Base-by-base conservation (phyloP, 1,284 basidiomycete species). In the Apiotrichum domesticum region DNA sequence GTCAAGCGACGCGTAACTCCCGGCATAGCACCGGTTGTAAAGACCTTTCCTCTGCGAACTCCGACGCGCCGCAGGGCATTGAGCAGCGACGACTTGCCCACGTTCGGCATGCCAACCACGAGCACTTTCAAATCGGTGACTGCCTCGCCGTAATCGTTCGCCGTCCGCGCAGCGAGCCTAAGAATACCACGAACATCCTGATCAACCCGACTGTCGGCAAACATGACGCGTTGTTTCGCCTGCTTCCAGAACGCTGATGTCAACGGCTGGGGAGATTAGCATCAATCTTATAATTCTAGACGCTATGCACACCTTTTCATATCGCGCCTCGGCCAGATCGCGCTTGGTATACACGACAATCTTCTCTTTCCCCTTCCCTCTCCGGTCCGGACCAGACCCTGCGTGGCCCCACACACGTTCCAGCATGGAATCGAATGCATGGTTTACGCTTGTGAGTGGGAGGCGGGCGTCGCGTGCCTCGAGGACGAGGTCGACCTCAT, bases 41-140 rank as follows among this genome's bases (percentile, higher is more conserved):
- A 83, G 1, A 92, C 93, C 77, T 98, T 97, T 14, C 57, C 85
- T 70, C 90, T 91, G 59, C 84, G 81, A 35, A 95, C 88, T 4
- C 94, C 95, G 60, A 87, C 86, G 66, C 86, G 85, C 44, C 96
- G 83, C n/a, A 98, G 80, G 0, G 89, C 85, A 71, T 98, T 98
- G 13, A 98, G 79, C 51, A 98, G 77, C 3, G 90, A 93, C 34
- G 92, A 96, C 78, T 98, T 99, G 49, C 96, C 96, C 44, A 98
- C 93, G 72, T 98, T 98, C 4, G 95, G 95, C 95, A 98, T 98
- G 32, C 95, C 95, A 52, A 94, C 85, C 32, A 96, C 90, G 5
- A 96, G 81, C 7, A 97, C 85, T 68, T 92, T 91, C 62, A 90
- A 78, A 70, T 90, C 87, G 57, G 84, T 63, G 4, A 57, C 42